Evolutionary conservation across 2,329 filamentous ascomycete genomes (phyloP).

Genomic region (Dactylella cylindrospora): DNA sequence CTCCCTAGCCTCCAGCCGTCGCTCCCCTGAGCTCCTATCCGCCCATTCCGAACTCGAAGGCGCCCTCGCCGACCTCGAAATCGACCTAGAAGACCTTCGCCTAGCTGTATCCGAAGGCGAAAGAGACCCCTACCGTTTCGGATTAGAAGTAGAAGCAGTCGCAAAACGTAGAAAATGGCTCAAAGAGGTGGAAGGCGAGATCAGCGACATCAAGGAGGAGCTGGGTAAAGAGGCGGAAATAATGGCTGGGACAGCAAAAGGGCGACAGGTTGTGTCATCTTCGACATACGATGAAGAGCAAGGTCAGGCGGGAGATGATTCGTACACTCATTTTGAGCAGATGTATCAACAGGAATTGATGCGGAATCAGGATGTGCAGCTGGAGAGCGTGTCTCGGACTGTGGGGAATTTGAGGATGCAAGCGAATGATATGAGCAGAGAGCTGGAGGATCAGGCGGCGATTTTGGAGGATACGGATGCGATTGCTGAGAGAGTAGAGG

Average conservation of each 20-base stretch:
- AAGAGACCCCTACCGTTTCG: constrained; percentile 81
- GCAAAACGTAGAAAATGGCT: constrained; percentile 77
- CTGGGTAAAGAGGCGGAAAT: constrained; percentile 59
- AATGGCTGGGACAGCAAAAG: constrained; percentile 51
- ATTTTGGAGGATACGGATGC: constrained; percentile 84
- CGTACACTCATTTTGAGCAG: constrained; percentile 82
- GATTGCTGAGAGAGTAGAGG: constrained; percentile 81
- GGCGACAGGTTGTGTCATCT: constrained; percentile 55
- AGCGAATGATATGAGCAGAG: constrained; percentile 92
- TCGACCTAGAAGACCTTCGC: constrained; percentile 85
- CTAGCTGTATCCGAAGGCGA: constrained; percentile 86
- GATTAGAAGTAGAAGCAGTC: constrained; percentile 80
- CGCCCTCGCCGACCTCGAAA: constrained; percentile 68
- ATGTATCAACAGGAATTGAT: constrained; percentile 89
- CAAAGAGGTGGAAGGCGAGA: constrained; percentile 82
- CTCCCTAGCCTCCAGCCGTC: constrained; percentile 64
- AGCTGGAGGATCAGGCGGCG: constrained; percentile 88
- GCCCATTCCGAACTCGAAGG: constrained; percentile 69
- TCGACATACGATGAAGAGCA: constrained; percentile 56
- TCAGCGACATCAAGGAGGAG: constrained; percentile 86
- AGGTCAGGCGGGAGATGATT: constrained; percentile 60
- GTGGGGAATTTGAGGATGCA: constrained; percentile 88
- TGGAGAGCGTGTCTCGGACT: constrained; percentile 89
- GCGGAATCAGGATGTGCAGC: constrained; percentile 87
- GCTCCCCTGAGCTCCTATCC: constrained; percentile 80